A percentile compares a stretch with the other conserved stretches of the same genome.
Conservation (phyloP, 805 yeast genomes). For the Metschnikowia kunwiensis region DNA sequence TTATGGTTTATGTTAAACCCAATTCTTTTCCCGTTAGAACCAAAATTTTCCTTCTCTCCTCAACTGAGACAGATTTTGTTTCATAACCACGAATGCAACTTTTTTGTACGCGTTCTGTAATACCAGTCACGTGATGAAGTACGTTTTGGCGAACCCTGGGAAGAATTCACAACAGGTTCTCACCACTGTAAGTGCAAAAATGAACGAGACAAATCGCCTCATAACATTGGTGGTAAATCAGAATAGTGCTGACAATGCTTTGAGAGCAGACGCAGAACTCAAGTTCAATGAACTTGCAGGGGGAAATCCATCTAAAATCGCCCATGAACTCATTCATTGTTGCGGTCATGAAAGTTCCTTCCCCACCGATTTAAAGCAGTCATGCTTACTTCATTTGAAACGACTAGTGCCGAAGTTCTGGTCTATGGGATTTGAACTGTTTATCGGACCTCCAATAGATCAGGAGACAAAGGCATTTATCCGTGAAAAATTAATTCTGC, state of each 20-base stretch:
- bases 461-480: slow-evolving; percentile 50
- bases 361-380: slow-evolving; percentile 49
- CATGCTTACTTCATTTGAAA: slow-evolving; percentile 64
- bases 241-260: slow-evolving; percentile 46
- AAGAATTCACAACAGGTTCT: no score
- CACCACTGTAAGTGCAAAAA: no score
- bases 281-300: slow-evolving; percentile 42
- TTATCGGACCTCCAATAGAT: slow-evolving; percentile 59
- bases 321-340: slow-evolving; percentile 41
- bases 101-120: no score
- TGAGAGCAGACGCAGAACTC: slow-evolving; percentile 52
- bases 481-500: slow-evolving; percentile 47
- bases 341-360: slow-evolving; percentile 29
- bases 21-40: no score
- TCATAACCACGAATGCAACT: no score
- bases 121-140: no score
- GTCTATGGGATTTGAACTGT: slow-evolving; percentile 81
- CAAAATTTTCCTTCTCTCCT: no score
- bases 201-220: slow-evolving; percentile 1
- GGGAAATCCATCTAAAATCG: slow-evolving; percentile 48
- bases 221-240: slow-evolving; percentile 24
- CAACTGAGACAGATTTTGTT: no score
- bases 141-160: no score
- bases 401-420: slow-evolving; percentile 69
- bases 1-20: no score